Conservation (phyloP, 257 asterid species). For the Petrea volubilis region DNA sequence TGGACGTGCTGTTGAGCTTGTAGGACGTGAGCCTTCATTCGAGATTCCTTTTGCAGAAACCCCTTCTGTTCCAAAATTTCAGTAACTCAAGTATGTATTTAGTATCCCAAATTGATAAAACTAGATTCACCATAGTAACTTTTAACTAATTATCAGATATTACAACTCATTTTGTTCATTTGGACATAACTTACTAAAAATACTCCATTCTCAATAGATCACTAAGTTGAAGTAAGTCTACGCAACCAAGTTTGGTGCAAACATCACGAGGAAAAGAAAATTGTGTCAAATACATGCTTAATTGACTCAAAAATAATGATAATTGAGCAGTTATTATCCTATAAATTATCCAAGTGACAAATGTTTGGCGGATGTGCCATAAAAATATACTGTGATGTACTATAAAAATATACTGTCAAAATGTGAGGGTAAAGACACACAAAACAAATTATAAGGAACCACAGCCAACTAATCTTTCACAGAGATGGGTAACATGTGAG, state of each 20-base stretch:
- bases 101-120: not conserved
- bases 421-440: not conserved
- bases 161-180: too few species aligned
- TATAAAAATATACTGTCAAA: not conserved
- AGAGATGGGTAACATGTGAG: not conserved
- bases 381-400: too few species aligned
- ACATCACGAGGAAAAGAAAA: constrained; percentile 9
- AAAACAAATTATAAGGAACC: not conserved
- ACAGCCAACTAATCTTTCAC: not conserved
- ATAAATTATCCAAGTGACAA: too few species aligned
- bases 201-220: not conserved
- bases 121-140: too few species aligned
- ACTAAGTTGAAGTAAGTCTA: not conserved
- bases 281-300: not conserved
- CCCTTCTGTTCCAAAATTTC: not conserved
- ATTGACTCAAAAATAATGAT: not conserved
- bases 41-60: constrained; percentile 23
- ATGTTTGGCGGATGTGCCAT: too few species aligned
- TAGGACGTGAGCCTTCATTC: not conserved
- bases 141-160: too few species aligned
- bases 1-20: constrained; percentile 13
- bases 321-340: too few species aligned
- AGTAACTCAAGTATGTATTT: not conserved
- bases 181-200: too few species aligned
- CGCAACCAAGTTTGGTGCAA: not conserved